Evolutionary conservation across 148 eudicot species (phyloP).

Genomic region (Arbutus unedo): DNA sequence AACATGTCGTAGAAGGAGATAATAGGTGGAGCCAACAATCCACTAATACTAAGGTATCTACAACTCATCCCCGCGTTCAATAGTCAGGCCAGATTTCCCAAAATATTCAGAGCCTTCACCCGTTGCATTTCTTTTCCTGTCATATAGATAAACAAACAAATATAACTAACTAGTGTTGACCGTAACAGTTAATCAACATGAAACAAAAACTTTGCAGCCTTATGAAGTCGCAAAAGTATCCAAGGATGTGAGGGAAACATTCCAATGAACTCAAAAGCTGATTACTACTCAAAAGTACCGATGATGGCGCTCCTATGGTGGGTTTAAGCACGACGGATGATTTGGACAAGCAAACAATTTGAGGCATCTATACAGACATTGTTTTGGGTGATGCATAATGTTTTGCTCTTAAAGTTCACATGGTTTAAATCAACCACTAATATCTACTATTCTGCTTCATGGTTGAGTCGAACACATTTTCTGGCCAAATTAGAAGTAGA

Average conservation of each 20-base stretch:
- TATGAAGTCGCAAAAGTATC: not conserved
- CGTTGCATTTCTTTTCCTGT: constrained; percentile 8
- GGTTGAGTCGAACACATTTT: not conserved
- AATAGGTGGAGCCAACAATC: too few species aligned
- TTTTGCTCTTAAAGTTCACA: not conserved
- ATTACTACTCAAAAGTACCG: not conserved
- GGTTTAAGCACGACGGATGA: not conserved
- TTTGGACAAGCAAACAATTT: not conserved
- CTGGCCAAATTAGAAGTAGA: not conserved
- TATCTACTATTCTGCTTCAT: not conserved
- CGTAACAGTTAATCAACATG: not conserved
- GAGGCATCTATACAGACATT: not conserved
- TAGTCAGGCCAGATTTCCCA: constrained; percentile 6
- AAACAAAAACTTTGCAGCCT: not conserved
- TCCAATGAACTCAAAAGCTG: too few species aligned
- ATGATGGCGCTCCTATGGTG: not conserved
- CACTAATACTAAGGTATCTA: too few species aligned
- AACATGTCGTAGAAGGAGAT: too few species aligned
- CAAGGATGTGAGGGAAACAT: not conserved
- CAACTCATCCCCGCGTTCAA: not conserved
- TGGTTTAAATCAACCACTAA: not conserved
- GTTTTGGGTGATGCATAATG: not conserved
- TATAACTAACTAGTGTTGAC: not conserved
- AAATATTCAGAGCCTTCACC: constrained; percentile 3
- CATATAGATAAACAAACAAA: not conserved